Evolutionary conservation across 2,329 filamentous ascomycete genomes (phyloP).

Genomic region (Trichophyton rubrum): DNA sequence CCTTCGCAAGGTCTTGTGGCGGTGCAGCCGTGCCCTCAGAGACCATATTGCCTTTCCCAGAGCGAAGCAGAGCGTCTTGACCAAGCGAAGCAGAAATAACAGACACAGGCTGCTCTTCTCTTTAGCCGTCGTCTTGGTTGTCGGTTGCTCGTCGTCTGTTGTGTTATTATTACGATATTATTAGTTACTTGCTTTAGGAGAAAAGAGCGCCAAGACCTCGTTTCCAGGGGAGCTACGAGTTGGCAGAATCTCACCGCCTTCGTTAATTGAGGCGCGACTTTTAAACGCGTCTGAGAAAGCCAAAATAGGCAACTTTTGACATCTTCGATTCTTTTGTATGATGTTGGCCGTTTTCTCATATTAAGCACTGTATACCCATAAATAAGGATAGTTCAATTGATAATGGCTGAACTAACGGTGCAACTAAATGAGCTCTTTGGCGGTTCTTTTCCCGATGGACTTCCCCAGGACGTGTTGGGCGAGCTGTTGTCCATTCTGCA

Average conservation of each 20-base stretch:
- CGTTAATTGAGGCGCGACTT: not conserved
- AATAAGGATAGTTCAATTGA: not conserved
- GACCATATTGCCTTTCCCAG: not conserved
- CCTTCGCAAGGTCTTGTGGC: not conserved
- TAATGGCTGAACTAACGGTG: slow-evolving; percentile 7
- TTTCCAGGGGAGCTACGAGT: not conserved
- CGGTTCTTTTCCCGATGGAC: slow-evolving; percentile 39
- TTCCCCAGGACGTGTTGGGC: slow-evolving; percentile 64
- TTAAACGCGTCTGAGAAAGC: not conserved
- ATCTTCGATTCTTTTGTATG: not conserved
- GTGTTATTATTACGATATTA: not conserved
- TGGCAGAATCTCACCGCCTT: slow-evolving; percentile 1
- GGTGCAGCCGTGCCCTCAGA: not conserved
- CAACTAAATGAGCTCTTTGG: slow-evolving; percentile 51
- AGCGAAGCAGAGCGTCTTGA: not conserved
- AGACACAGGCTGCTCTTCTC: not conserved
- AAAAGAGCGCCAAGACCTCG: not conserved
- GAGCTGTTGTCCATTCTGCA: slow-evolving; percentile 80
- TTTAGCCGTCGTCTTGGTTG: not conserved
- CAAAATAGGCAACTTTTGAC: not conserved
- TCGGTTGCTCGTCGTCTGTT: not conserved
- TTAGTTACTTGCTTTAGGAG: too few relatives aligned
- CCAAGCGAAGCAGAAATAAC: not conserved
- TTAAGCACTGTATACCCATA: not conserved
- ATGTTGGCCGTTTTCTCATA: not conserved